phyloP scores from a whole-genome alignment of 306 rosid species.

The Benincasa hispida region DNA sequence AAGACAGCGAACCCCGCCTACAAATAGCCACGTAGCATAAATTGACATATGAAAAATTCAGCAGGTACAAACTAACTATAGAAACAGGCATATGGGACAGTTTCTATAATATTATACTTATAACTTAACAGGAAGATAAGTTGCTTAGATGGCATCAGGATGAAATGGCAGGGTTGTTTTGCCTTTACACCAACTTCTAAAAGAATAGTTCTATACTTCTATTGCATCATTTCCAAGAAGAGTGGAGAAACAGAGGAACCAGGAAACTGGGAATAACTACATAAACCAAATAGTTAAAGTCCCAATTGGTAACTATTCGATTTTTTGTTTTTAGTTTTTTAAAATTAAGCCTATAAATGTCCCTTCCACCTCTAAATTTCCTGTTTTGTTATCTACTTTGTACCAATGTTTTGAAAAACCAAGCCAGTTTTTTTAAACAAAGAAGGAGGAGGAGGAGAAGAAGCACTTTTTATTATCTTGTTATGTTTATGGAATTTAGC shows the following conservation, averaged over 20 bases:
- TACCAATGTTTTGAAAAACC: no score
- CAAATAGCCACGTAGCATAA: slow-evolving; percentile 13
- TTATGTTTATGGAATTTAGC: no score
- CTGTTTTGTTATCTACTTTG: no score
- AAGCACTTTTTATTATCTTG: no score
- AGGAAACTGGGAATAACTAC: background rate
- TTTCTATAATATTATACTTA: background rate
- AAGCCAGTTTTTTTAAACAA: no score
- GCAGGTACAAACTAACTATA: background rate
- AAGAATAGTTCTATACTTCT: background rate
- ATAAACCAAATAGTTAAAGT: background rate
- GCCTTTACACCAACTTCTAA: background rate
- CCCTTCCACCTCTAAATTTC: no score
- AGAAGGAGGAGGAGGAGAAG: no score
- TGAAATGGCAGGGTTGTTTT: background rate
- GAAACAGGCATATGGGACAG: background rate
- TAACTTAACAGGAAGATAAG: background rate
- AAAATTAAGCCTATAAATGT: no score
- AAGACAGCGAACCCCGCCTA: slow-evolving; percentile 94
- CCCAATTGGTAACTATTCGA: no score
- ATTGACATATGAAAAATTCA: background rate
- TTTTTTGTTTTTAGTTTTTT: no score
- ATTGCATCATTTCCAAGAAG: background rate
- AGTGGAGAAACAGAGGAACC: background rate
- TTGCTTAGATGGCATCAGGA: background rate